phyloP scores from a whole-genome alignment of 345 rosid species.

The Trapa bicornis region DNA sequence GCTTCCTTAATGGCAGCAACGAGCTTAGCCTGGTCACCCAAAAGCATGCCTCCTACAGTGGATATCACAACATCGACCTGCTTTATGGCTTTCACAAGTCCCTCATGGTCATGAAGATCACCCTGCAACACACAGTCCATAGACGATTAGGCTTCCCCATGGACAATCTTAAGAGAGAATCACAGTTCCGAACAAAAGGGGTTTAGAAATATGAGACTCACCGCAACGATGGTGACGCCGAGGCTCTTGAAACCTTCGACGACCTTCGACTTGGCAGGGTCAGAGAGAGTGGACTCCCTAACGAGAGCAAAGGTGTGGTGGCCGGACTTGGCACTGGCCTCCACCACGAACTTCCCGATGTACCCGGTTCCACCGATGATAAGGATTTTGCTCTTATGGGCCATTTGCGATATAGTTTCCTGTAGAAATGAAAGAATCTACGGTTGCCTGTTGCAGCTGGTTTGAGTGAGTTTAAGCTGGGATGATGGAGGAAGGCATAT shows the following conservation, averaged over 20 bases:
- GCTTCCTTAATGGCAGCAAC: constrained; percentile 11
- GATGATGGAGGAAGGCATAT: no score
- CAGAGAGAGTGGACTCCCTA: constrained; percentile 2
- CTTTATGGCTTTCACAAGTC: constrained; percentile 7
- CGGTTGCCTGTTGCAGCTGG: no score
- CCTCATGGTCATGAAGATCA: constrained; percentile 6
- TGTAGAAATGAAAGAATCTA: no score
- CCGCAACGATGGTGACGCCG: constrained; percentile 3
- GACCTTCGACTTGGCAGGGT: constrained; percentile 3
- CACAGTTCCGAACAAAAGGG: no score
- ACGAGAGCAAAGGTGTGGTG: constrained; percentile 7
- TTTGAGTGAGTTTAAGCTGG: no score
- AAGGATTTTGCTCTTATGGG: constrained; percentile 10
- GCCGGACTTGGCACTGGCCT: constrained; percentile 9
- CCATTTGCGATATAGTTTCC: background rate
- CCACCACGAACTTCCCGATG: constrained; percentile 12
- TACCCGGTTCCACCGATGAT: constrained; percentile 3
- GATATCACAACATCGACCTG: constrained; percentile 13
- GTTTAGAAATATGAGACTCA: background rate
- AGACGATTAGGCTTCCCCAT: no score
- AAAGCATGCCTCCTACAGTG: background rate
- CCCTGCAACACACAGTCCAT: constrained; percentile 1
- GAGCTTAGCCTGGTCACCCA: constrained; percentile 7
- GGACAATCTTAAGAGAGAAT: no score
- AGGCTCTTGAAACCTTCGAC: constrained; percentile 3